A percentile compares a stretch with the other conserved stretches of the same genome.
These are phyloP conservation scores for Diphasiastrum complanatum DNA, from an alignment of 83 land plant genomes.

Conservation along the genomic window DNA sequence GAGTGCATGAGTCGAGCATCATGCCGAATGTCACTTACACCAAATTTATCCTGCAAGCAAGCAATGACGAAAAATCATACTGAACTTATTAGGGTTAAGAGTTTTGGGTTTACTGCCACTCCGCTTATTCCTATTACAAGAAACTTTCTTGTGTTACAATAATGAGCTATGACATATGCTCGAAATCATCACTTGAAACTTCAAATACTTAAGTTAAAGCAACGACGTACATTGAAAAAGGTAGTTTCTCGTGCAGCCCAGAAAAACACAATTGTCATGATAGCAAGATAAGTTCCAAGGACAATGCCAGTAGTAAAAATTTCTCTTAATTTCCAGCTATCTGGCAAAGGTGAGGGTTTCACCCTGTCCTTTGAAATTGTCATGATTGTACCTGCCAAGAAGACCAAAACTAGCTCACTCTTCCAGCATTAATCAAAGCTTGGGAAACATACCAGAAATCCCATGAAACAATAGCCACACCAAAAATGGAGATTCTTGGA, in stretches of 20 bases:
- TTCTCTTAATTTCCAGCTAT: conserved; percentile 29
- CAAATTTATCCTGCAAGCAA: conserved; percentile 10
- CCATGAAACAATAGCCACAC: too few relatives aligned
- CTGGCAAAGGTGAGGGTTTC: conserved; percentile 30
- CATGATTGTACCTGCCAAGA: conserved; percentile 22
- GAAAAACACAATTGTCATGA: conserved; percentile 32
- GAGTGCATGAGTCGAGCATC: conserved; percentile 13
- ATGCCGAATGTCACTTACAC: conserved; percentile 18
- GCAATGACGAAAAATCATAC: neutral
- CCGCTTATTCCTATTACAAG: too few relatives aligned
- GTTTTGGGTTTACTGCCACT: too few relatives aligned
- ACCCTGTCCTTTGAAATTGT: conserved; percentile 34
- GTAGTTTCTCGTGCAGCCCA: conserved; percentile 25
- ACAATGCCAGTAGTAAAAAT: conserved; percentile 28
- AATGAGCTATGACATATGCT: too few relatives aligned
- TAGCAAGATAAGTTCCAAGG: conserved; percentile 28
- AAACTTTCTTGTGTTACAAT: too few relatives aligned
- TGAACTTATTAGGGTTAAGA: too few relatives aligned
- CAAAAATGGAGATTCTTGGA: too few relatives aligned
- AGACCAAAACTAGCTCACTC: neutral
- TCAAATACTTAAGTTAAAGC: neutral
- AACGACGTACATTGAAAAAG: conserved; percentile 19
- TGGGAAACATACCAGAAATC: too few relatives aligned
- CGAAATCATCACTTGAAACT: neutral
- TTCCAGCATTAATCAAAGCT: too few relatives aligned